phyloP scores from a whole-genome alignment of 2,329 filamentous ascomycete species.

The Beauveria medogensis region DNA sequence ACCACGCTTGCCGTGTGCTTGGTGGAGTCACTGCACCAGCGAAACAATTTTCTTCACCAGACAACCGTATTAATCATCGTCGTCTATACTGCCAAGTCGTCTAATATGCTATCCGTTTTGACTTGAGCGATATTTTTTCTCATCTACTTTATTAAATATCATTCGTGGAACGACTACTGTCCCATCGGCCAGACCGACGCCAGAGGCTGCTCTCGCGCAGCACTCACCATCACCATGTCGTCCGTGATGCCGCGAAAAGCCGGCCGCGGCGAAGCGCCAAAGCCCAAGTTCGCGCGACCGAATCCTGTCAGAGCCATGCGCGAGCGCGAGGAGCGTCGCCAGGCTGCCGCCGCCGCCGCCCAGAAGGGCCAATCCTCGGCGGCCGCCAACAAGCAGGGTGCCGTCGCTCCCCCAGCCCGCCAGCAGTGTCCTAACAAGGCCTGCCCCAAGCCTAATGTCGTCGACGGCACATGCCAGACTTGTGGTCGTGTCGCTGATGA shows the following conservation, averaged over 20 bases:
- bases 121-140: background rate
- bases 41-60: conserved; percentile 8
- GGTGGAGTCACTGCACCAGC: background rate
- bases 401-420: conserved; percentile 27
- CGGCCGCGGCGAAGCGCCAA: conserved; percentile 21
- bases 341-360: conserved; percentile 24
- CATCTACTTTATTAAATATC: background rate
- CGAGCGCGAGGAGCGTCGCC: conserved; percentile 40
- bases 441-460: conserved; percentile 53
- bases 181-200: background rate
- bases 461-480: conserved; percentile 65
- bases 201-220: background rate
- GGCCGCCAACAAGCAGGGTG: conserved; percentile 21
- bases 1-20: background rate
- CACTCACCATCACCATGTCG: conserved; percentile 31
- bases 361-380: conserved; percentile 22
- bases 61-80: conserved; percentile 2
- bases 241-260: conserved; percentile 35
- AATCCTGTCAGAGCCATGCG: conserved; percentile 44
- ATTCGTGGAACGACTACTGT: no score
- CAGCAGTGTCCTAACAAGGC: conserved; percentile 50
- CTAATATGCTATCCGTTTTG: background rate
- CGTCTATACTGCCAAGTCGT: background rate
- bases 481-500: conserved; percentile 82
- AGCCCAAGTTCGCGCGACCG: conserved; percentile 35